These are phyloP conservation scores for Cornus florida DNA, from an alignment of 148 eudicot genomes.

Conservation along the genomic window DNA sequence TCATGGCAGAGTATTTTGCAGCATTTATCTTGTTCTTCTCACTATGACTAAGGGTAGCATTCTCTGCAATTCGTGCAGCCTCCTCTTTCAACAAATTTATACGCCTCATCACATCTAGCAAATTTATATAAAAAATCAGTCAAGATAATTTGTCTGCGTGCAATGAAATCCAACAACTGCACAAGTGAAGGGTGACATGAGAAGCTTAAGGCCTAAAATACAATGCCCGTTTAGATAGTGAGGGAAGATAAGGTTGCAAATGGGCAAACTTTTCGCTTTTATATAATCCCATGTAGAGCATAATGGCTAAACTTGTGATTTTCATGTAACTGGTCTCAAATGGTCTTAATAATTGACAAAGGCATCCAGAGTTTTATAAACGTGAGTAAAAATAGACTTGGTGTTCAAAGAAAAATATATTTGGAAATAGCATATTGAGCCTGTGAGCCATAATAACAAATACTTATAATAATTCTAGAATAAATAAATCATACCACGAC, in stretches of 20 bases:
- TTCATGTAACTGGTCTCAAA: background rate
- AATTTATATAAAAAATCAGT: conserved; percentile 6
- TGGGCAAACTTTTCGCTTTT: too few relatives aligned
- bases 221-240: background rate
- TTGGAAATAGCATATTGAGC: background rate
- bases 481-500: background rate
- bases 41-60: conserved; percentile 71
- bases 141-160: background rate
- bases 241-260: background rate
- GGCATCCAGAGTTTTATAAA: too few relatives aligned
- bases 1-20: conserved; percentile 96
- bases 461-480: background rate
- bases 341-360: too few relatives aligned
- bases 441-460: background rate
- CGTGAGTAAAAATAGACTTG: too few relatives aligned
- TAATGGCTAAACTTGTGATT: background rate
- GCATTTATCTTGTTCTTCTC: conserved; percentile 93
- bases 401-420: too few relatives aligned
- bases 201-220: background rate
- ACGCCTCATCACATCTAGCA: conserved; percentile 86
- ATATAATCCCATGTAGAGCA: too few relatives aligned
- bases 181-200: conserved; percentile 6
- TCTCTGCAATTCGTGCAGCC: conserved; percentile 81
- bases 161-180: conserved; percentile 12
- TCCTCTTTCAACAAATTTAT: conserved; percentile 94